Conservation (phyloP, 371 early-diverging fungal genomes). For the Saksenaea vasiformis region DNA sequence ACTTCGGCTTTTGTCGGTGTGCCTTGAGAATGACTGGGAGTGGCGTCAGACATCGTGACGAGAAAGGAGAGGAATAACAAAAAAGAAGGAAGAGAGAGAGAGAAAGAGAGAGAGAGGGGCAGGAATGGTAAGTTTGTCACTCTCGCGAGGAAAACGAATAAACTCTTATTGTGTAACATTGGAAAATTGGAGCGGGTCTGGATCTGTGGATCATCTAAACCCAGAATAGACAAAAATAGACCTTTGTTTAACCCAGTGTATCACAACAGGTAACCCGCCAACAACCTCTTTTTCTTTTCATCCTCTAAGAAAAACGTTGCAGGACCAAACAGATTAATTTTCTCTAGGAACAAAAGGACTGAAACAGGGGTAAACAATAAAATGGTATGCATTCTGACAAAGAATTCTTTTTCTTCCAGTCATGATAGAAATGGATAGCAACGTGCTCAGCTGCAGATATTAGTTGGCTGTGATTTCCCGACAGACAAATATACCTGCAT, state of each 20-base stretch:
- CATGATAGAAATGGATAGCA: too few species aligned
- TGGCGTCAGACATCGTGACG: conserved; percentile 4
- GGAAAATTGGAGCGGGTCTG: not conserved
- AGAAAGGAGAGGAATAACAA: not conserved
- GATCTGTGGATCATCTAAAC: conserved; percentile 5
- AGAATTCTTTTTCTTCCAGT: too few species aligned
- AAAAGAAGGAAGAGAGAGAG: not conserved
- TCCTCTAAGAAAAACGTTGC: too few species aligned
- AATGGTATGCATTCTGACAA: too few species aligned
- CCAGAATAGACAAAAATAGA: not conserved
- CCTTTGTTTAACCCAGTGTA: not conserved
- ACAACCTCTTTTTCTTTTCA: too few species aligned
- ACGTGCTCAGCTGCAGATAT: too few species aligned
- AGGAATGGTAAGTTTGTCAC: not conserved
- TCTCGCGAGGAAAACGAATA: not conserved
- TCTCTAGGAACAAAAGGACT: too few species aligned
- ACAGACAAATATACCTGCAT: too few species aligned
- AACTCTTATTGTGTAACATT: not conserved
- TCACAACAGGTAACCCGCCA: not conserved
- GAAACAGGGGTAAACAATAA: too few species aligned
- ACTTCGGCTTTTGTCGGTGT: conserved; percentile 4
- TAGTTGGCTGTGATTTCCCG: too few species aligned
- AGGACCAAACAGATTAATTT: too few species aligned
- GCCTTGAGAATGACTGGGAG: not conserved
- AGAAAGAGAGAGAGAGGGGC: conserved; percentile 6